phyloP scores from a whole-genome alignment of 441 rosid genomes.

The Breynia disticha region DNA sequence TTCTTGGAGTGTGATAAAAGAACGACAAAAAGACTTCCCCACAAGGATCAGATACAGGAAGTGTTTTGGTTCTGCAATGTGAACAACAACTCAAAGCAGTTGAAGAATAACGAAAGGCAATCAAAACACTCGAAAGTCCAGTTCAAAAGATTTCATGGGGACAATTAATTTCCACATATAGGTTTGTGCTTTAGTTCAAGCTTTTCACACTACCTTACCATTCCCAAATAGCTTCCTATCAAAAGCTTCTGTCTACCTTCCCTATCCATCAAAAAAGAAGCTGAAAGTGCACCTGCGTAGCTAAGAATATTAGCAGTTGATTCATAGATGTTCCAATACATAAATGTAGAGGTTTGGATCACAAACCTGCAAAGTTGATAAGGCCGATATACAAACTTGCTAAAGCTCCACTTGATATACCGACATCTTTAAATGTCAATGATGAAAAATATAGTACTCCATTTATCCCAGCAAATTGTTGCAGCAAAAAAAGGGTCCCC shows the following conservation, averaged over 20 bases:
- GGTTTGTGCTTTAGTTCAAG: neutral
- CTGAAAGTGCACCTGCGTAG: conserved; percentile 43
- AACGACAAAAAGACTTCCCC: neutral
- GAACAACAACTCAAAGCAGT: too few relatives aligned
- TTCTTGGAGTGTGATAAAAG: neutral
- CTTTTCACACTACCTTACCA: conserved; percentile 34
- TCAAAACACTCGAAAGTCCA: too few relatives aligned
- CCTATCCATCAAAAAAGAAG: conserved; percentile 52
- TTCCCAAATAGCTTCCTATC: conserved; percentile 58
- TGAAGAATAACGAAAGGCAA: too few relatives aligned
- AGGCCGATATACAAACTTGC: conserved; percentile 59
- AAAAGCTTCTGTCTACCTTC: conserved; percentile 59
- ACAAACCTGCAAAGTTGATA: conserved; percentile 58
- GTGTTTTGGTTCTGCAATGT: too few relatives aligned
- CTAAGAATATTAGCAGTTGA: conserved; percentile 8
- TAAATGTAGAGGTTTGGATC: conserved; percentile 1
- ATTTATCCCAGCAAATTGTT: conserved; percentile 80
- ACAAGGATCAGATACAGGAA: neutral
- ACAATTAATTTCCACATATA: neutral
- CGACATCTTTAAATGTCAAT: conserved; percentile 61
- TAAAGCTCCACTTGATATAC: conserved; percentile 45
- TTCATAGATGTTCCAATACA: neutral
- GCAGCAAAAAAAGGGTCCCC: conserved; percentile 57
- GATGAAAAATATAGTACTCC: conserved; percentile 82
- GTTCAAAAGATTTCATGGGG: neutral